Evolutionary conservation across 108 stramenopile species (phyloP).

Genomic region (Cyclotella cryptica): DNA sequence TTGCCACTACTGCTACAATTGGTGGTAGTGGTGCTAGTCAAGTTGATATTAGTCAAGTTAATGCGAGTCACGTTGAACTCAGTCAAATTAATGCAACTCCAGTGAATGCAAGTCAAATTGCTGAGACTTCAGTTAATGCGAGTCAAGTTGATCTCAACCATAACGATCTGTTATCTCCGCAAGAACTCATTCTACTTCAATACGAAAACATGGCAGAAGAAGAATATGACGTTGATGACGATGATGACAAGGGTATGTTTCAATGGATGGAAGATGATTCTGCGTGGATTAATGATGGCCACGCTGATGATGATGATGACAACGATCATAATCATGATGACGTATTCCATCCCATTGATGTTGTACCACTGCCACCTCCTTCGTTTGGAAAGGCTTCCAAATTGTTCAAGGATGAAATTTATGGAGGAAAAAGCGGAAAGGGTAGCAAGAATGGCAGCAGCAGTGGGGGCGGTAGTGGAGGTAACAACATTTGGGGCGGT

Average conservation of each 20-base stretch:
- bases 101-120: too few relatives aligned
- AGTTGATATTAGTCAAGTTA: too few relatives aligned
- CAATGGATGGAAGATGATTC: conserved; percentile 9
- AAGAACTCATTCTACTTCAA: background rate
- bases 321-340: too few relatives aligned
- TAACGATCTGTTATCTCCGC: background rate
- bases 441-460: background rate
- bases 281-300: background rate
- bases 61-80: too few relatives aligned
- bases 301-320: background rate
- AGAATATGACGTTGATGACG: too few relatives aligned
- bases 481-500: too few relatives aligned
- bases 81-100: too few relatives aligned
- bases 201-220: background rate
- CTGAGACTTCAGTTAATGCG: too few relatives aligned
- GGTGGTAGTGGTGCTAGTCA: too few relatives aligned
- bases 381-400: background rate
- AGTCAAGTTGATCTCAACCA: too few relatives aligned
- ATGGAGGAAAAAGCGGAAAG: conserved; percentile 8
- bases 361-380: background rate
- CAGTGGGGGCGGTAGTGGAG: background rate
- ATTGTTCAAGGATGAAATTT: background rate
- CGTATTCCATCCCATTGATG: background rate
- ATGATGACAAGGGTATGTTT: conserved; percentile 3
- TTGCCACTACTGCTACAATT: too few relatives aligned